Evolutionary conservation across 1,284 basidiomycete species (phyloP), one percentile per base, ranked within the genome.

Genomic region (Heliocybe sulcata): DNA sequence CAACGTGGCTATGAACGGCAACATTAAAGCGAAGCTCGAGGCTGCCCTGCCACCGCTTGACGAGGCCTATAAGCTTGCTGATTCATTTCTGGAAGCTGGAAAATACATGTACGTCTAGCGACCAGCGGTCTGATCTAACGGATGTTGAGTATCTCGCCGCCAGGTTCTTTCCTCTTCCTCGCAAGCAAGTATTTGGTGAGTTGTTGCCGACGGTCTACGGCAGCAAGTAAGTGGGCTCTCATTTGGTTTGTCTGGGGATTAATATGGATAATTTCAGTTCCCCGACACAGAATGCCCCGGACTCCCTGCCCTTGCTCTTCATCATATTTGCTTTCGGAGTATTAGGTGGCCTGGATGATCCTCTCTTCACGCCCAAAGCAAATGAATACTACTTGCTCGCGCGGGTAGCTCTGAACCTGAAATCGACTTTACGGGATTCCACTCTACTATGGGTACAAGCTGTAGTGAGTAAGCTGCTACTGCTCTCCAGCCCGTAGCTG

Each of bases 371-470:
- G 3, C 62, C 74, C 6, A 75, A 82, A 55, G 76, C 82, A 9
- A 71, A 79, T 54, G 83, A 86, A 54, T 86, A 80, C 59, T 81
- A 79, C 60, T 70, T 79, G 49, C 64, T 87, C 8, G 71, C 82
- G 2, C 74, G 79, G 3, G 72, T 80, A 1, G 67, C 79, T 2
- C 61, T 84, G 19, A 68, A 70, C 20, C 73, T 79, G 48, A 71
- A 71, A 20, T 70, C 77, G 0, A 76, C 78, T 0, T 67, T 71
- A 26, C 62, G 66, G 12, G 72, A 78, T 9, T 77, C 81, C 6
- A 84, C 82, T 1, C 63, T 82, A 3, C 67, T 71, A 20, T 71
- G 77, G 9, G 75, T 85, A 4, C 76, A 81, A 57, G 68, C 78
- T 9, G 63, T 81, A 62, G 84, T 85, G 57, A 38, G 79, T 58